phyloP scores from a whole-genome alignment of 768 basidiomycete genomes.

The Postia placenta region DNA sequence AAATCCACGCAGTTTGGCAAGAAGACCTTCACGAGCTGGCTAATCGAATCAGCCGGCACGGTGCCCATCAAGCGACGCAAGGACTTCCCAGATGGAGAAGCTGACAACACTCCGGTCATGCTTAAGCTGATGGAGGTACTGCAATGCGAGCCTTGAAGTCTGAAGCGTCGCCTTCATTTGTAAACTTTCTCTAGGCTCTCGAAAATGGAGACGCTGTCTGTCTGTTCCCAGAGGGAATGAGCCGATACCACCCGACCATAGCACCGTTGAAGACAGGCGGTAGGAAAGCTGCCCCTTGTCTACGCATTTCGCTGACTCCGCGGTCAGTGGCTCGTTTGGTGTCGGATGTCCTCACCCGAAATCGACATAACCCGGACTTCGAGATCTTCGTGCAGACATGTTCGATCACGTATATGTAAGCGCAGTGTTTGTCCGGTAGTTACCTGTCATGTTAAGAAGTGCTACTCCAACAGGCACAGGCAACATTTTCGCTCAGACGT shows the following conservation, averaged over 20 bases:
- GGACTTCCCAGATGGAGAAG: slow-evolving; percentile 49
- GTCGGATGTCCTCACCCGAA: slow-evolving; percentile 68
- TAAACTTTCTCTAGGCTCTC: slow-evolving; percentile 46
- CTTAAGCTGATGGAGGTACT: slow-evolving; percentile 57
- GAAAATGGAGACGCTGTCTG: slow-evolving; percentile 75
- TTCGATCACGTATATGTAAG: slow-evolving; percentile 78
- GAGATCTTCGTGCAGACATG: slow-evolving; percentile 70
- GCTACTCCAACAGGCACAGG: slow-evolving; percentile 57
- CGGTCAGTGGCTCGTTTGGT: slow-evolving; percentile 69
- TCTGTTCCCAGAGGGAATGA: slow-evolving; percentile 83
- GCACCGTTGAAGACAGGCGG: slow-evolving; percentile 86
- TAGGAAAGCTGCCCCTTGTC: slow-evolving; percentile 23
- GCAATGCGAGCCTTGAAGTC: no score
- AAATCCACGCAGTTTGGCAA: slow-evolving; percentile 85
- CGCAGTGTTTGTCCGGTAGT: not conserved
- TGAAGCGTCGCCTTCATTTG: no score
- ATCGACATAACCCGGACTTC: slow-evolving; percentile 62
- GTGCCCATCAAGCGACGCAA: slow-evolving; percentile 76
- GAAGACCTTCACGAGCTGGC: slow-evolving; percentile 82
- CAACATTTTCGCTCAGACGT: slow-evolving; percentile 88
- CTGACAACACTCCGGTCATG: slow-evolving; percentile 70
- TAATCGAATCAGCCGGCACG: slow-evolving; percentile 85
- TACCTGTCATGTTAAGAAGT: not conserved
- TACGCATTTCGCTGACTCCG: not conserved
- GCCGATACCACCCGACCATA: slow-evolving; percentile 80